A percentile compares a stretch with the other conserved stretches of the same genome.
phyloP scores from a whole-genome alignment of 2,329 filamentous ascomycete genomes.

The Neocatenulostroma microsporum region DNA sequence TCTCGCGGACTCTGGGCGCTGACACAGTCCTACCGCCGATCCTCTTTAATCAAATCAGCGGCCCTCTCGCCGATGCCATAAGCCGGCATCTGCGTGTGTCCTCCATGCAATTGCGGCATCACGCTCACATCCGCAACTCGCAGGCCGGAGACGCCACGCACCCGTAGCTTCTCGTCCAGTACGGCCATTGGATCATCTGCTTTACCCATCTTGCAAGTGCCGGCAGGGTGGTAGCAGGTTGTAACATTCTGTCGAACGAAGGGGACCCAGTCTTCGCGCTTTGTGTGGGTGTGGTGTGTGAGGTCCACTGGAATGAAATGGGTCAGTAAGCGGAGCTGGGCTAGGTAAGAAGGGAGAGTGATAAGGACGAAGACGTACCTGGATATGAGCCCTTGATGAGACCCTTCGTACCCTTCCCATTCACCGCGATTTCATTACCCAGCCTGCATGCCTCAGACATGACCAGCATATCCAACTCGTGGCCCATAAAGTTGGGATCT shows the following conservation, averaged over 20 bases:
- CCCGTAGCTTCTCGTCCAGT: conserved; percentile 46
- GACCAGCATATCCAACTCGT: conserved; percentile 53
- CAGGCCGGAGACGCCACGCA: conserved; percentile 46
- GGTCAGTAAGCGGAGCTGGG: no score
- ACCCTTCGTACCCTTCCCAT: conserved; percentile 51
- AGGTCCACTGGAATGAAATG: no score
- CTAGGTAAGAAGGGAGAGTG: no score
- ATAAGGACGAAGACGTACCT: no score
- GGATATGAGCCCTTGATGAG: conserved; percentile 57
- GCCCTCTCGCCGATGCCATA: conserved; percentile 52
- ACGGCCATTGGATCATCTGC: conserved; percentile 44
- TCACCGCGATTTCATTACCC: conserved; percentile 53
- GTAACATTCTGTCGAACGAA: conserved; percentile 39
- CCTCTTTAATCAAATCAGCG: conserved; percentile 44
- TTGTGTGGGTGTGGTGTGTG: conserved; percentile 47
- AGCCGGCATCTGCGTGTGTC: conserved; percentile 51
- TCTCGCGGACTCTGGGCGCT: no score
- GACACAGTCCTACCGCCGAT: no score
- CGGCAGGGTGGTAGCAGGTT: conserved; percentile 47
- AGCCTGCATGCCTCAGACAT: conserved; percentile 52
- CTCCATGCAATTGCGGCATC: conserved; percentile 46
- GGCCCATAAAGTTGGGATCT: conserved; percentile 51
- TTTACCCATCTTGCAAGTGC: conserved; percentile 51
- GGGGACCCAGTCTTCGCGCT: conserved; percentile 51
- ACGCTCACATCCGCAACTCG: conserved; percentile 48